Base-by-base conservation (phyloP, 345 rosid species). In the thale cress (Arabidopsis thaliana) region DNA sequence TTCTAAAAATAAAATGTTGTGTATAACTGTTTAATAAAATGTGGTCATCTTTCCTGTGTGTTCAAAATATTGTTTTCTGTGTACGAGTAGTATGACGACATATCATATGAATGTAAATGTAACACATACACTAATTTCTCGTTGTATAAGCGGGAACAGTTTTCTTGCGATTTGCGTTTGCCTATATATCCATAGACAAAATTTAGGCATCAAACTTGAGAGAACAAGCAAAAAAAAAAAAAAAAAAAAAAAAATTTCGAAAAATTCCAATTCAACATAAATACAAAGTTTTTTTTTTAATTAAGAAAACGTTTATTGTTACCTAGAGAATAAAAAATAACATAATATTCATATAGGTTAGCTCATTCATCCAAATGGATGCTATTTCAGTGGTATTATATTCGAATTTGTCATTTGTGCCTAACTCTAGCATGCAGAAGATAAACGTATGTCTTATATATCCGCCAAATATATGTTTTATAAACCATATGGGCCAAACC, bases 71-170 rank as follows among this genome's bases (percentile, higher is more conserved):
- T 38, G 36, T 20, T 50, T 62, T n/a, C 5, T 28, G 20, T 41
- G 52, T 72, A 51, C 44, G 38, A 71, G 60, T 70, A 34, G 65
- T 28, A 72, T 28, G 32, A 28, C 60, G 49, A 59, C 59, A 48
- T 11, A 48, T 11, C 38, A 46, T 36, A 24, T 46, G 7, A 59
- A 23, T 34, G 37, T 24, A 8, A 24, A 48, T 45, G 2, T 32
- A 33, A 55, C 58, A 52, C 55, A 23, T 37, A 30, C 20, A 44
- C 7, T 70, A 22, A 5, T 11, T 70, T 45, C n/a, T 71, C 74
- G 14, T 59, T 49, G 20, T 71, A 34, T 23, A 34, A 46, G 24
- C 34, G 16, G 45, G 14, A 34, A 46, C 57, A 59, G 13, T 20
- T 44, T 69, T 45, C 4, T 70, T 70, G 74, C 56, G 44, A 32